Percentiles rank a stretch among this genome's conserved stretches.
These are phyloP conservation scores for Lecanicillium sp. DNA, from an alignment of 2,329 filamentous ascomycete genomes.

Conservation along the genomic window DNA sequence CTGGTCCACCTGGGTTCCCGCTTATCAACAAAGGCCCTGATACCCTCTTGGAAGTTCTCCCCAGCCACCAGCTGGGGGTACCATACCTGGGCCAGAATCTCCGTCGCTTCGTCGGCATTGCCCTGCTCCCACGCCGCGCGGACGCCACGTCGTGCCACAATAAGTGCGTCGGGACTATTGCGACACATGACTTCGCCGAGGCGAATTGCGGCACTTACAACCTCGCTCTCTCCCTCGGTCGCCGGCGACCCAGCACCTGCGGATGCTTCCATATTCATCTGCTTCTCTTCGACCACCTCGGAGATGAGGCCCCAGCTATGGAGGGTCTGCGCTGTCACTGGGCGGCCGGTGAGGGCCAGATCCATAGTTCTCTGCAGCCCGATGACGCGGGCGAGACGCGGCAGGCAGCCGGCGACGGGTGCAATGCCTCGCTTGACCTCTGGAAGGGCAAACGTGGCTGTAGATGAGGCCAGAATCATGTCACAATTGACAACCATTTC, in stretches of 20 bases:
- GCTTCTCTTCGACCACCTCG: conserved; percentile 23
- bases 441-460: conserved; percentile 59
- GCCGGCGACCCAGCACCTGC: conserved; percentile 39
- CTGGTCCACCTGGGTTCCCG: background rate
- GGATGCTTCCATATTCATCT: conserved; percentile 50
- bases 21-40: background rate
- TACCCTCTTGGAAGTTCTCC: background rate
- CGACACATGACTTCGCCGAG: conserved; percentile 42
- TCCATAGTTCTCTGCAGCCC: conserved; percentile 61
- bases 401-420: conserved; percentile 62
- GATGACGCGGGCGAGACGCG: conserved; percentile 56
- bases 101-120: conserved; percentile 54
- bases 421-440: conserved; percentile 66
- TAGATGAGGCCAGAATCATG: conserved; percentile 53
- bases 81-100: background rate
- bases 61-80: background rate
- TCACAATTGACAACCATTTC: conserved; percentile 66
- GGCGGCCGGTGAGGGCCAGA: conserved; percentile 58
- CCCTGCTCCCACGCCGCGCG: conserved; percentile 63
- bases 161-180: conserved; percentile 65
- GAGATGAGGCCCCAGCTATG: conserved; percentile 18
- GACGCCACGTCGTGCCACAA: conserved; percentile 62
- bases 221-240: background rate
- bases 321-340: conserved; percentile 44
- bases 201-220: background rate